phyloP scores from a whole-genome alignment of 176 grass and related monocot species.

The Eremochloa ophiuroides region DNA sequence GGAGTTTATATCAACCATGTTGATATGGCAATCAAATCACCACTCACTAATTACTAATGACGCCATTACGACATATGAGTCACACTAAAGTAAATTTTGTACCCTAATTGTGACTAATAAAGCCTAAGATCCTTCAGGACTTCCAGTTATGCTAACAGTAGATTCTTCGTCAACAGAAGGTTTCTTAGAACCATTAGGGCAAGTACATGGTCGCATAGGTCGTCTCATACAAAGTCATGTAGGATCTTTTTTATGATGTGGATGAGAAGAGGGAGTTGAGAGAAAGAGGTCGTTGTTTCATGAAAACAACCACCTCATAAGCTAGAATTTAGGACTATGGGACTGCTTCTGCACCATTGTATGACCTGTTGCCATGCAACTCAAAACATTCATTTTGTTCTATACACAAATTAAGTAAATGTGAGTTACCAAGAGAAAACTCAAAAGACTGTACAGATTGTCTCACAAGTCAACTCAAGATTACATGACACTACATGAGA shows the following conservation, averaged over 20 bases:
- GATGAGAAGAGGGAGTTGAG: not conserved
- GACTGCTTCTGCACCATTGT: not conserved
- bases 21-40: slow-evolving; percentile 1
- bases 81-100: not conserved
- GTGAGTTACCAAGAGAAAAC: not conserved
- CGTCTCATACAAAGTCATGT: not conserved
- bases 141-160: not conserved
- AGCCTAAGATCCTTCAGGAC: not conserved
- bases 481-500: not conserved
- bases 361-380: not conserved
- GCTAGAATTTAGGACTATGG: not conserved
- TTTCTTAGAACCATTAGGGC: not conserved
- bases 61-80: not conserved
- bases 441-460: not conserved
- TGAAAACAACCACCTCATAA: not conserved
- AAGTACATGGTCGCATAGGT: not conserved
- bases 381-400: not conserved
- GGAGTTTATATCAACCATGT: not conserved
- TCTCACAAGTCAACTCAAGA: not conserved
- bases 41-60: not conserved
- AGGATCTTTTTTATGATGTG: not conserved
- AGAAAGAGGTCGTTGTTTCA: not conserved
- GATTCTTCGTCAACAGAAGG: not conserved
- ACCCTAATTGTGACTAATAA: not conserved
- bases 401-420: not conserved